Base-by-base conservation (phyloP, 164 flowering plant species). In the Akebia trifoliata region DNA sequence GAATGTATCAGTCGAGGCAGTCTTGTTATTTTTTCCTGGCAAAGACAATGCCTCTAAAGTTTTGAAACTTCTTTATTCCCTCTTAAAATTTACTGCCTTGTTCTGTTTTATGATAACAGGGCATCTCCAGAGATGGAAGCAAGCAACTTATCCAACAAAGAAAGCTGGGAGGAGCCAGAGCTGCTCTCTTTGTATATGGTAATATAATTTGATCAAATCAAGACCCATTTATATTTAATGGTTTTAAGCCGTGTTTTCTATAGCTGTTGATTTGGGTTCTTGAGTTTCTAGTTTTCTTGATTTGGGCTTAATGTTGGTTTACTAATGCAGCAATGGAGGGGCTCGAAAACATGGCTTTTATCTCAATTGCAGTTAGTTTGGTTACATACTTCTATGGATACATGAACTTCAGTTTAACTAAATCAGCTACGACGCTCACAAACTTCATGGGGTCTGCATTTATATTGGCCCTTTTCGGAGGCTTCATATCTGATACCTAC, bases 361-460 rank as follows among this genome's bases (percentile, higher is more conserved):
- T 84, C 3, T 46, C 87, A 8, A 78, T 58, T 47, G 80, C 78
- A 0, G 74, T 76, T 36, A 84, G 87, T 63, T 59, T 86, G 48
- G 79, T 86, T 54, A 80, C 77, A 22, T 86, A 82, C 68, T 84
- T 86, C 58, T 72, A 62, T 40, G 84, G 87, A 1, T 77, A 74
- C 69, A 84, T 86, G 90, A 84, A 84, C 71, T 86, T 80, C 61
- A 72, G 81, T 69, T 50, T 84, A 18, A 75, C 86, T 8, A 84
- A 84, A 64, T 84, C 90, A 0, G 84, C 86, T 45, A 82, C 73
- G 10, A 74, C 83, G 0, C 80, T 84, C 12, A 84, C 94, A 38
- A 84, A 86, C 66, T 78, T 82, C 75, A 52, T 82, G 84, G 94
- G 90, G 1, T 69, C 94, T 17, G 65, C 90, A 10, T 84, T 74